Conservation (phyloP, 257 asterid species). For the Solanum pinnatisectum region DNA sequence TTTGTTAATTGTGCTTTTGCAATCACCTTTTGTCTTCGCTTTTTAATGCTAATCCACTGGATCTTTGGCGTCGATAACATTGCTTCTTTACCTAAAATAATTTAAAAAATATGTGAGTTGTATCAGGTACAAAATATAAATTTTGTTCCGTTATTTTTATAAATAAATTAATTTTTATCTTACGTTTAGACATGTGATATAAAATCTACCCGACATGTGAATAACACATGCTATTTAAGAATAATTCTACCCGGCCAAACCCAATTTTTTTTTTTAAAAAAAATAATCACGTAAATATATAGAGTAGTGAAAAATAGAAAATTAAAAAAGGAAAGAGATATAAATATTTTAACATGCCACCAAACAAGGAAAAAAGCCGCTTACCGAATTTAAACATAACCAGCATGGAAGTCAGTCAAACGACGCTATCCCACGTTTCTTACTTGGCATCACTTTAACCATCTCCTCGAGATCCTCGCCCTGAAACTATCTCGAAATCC, state of each 20-base stretch:
- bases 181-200: too few relatives aligned
- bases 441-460: neutral
- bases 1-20: neutral
- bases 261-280: too few relatives aligned
- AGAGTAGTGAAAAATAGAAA: neutral
- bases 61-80: neutral
- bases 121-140: neutral
- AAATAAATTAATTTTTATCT: neutral
- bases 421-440: constrained; percentile 1
- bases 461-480: neutral
- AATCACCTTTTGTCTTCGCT: neutral
- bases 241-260: neutral
- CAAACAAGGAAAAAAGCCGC: neutral
- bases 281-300: neutral
- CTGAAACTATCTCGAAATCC: neutral
- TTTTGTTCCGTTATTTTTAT: neutral
- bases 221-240: neutral
- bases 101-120: neutral
- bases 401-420: neutral
- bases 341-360: neutral
- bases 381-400: neutral
- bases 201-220: neutral
- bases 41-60: neutral
- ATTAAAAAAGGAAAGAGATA: neutral
- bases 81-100: neutral